Evolutionary conservation across 1,284 basidiomycete species (phyloP), one percentile per base, ranked within the genome.

Genomic region (Cutaneotrichosporon spelunceum): DNA sequence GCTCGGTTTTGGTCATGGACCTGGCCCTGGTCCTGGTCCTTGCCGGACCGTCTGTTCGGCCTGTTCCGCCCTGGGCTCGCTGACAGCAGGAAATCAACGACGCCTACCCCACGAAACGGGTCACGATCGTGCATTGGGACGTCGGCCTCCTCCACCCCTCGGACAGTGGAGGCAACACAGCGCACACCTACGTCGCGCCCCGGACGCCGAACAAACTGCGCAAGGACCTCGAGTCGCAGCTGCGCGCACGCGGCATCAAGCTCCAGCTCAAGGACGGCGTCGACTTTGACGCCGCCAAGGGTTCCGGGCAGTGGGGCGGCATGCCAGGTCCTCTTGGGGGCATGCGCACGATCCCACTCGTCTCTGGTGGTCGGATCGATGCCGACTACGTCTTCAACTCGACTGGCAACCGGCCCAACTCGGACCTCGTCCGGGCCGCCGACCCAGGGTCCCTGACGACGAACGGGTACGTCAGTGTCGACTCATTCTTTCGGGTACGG

Each of bases 301-400:
- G 16, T 4, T 29, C 59, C 8, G 67, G 64, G 2, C 63, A 67
- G 44, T 75, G 74, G 72, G 66, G 70, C 34, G 73, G 75, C 21
- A 42, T 58, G 7, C 65, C 68, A n/a, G 74, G 74, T 16, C 57
- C 68, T 36, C 68, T 73, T 21, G 47, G 65, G 64, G 68, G 68
- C 3, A 45, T 70, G 29, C 71, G 68, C 53, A 73, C 68, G 6
- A 68, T 82, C 59, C 67, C 67, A 24, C 64, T 78, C 6, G 64
- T 66, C 19, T 67, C 68, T 23, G 79, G 79, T 4, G 64, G 69
- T 30, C 60, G 30, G 0, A 53, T 81, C 27, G 59, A 74, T 44
- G 77, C 80, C 56, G 81, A 82, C 66, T 82, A 73, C 64, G 69
- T 82, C 36, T 76, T 82, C 54, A 57, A 80, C 58, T 75, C 76